A percentile compares a stretch with the other conserved stretches of the same genome.
Evolutionary conservation across 805 yeast species (phyloP).

Genomic region (Ogataea zsoltii): DNA sequence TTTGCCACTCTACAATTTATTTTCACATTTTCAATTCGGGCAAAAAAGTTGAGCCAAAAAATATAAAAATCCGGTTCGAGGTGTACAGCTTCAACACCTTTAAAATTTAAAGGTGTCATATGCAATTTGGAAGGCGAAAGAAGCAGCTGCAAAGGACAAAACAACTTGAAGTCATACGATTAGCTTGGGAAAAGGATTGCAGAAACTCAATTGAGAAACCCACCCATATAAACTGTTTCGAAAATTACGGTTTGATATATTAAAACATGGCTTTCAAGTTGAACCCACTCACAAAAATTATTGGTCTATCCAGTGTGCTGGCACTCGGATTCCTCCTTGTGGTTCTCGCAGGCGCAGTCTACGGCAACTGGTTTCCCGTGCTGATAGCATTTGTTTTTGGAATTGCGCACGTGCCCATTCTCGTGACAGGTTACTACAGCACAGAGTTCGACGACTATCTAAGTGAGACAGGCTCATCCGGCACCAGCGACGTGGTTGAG

Average conservation of each 20-base stretch:
- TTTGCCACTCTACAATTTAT: constrained; percentile 17
- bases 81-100: constrained; percentile 6
- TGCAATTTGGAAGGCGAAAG: background rate
- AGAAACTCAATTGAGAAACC: too few species aligned
- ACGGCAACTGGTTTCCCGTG: constrained; percentile 89
- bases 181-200: too few species aligned
- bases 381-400: constrained; percentile 63
- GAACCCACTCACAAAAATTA: constrained; percentile 75
- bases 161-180: too few species aligned
- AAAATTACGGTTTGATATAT: background rate
- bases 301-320: constrained; percentile 71
- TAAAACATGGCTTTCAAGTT: constrained; percentile 27
- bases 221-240: too few species aligned
- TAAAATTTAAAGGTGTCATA: background rate
- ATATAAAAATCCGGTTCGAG: constrained; percentile 1
- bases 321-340: constrained; percentile 90
- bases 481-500: constrained; percentile 55
- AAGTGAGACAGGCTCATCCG: constrained; percentile 49
- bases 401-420: constrained; percentile 72
- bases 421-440: constrained; percentile 51
- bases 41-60: background rate
- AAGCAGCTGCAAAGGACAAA: background rate
- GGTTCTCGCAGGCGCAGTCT: constrained; percentile 83
- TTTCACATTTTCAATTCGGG: constrained; percentile 10
- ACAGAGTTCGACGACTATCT: constrained; percentile 56